Evolutionary conservation across 306 rosid species (phyloP), one percentile per base, ranked within the genome.

Genomic region (Acmispon strigosus): DNA sequence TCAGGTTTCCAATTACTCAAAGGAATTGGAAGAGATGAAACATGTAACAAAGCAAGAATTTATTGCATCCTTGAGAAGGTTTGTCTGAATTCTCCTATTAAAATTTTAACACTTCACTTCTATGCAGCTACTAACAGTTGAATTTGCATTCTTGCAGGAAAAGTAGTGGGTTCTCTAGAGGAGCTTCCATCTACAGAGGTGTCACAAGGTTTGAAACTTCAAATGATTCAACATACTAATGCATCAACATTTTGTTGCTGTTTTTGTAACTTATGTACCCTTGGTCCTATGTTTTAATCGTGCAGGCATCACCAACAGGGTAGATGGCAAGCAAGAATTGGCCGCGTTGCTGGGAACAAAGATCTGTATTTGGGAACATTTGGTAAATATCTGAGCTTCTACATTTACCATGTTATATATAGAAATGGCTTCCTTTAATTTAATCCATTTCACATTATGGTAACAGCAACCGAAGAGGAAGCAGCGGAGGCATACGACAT

Each of bases 291-390:
- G n/a, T 19, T 32, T 20, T 75, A 18, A 59, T 41, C 3, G 27
- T 75, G 50, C 81, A 92, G 98, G 91, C 99, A 95, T 72, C 99
- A 95, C 76, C 99, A 95, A 71, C 97, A 95, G 78, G 99, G 99
- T 27, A 74, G 99, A 19, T 95, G 97, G 99, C 99, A 95, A 80
- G 99, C 99, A 6, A 87, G 99, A 77, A 95, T 95, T 6, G 99
- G 99, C 54, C 99, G 99, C 8, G 99, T 95, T 45, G 97, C 99
- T 0, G 99, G 99, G 42, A 95, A 95, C 86, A 95, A 95, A 68
- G 99, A 95, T 56, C 57, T 95, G 0, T 95, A 95, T 78, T 88
- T 95, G 6, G 99, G 99, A 69, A 95, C 97, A 27, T 95, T 95
- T 10, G 96, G 97, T 91, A 84, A 76, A 48, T 34, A 44, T 50